These are phyloP conservation scores for Puccinia horiana DNA, from an alignment of 1,284 basidiomycete species.

Conservation along the genomic window DNA sequence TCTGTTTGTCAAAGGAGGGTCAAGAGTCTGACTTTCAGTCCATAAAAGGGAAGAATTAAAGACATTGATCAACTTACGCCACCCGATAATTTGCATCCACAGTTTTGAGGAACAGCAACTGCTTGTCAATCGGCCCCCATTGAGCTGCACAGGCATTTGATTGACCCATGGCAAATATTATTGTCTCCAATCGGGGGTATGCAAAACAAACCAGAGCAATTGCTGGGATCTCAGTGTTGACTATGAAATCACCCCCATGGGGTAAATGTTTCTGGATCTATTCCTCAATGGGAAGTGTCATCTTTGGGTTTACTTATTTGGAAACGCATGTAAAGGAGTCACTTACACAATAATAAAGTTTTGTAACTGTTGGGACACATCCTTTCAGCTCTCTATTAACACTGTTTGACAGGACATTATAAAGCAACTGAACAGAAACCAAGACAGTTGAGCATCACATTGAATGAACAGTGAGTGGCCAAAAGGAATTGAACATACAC, in stretches of 20 bases:
- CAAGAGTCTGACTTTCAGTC: not conserved
- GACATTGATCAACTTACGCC: not conserved
- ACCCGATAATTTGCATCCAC: not conserved
- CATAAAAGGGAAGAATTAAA: not conserved
- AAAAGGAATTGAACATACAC: not conserved
- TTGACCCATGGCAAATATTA: not conserved
- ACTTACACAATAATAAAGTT: not conserved
- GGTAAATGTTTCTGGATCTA: not conserved
- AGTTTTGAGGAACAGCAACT: not conserved
- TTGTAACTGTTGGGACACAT: not conserved
- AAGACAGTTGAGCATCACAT: not conserved
- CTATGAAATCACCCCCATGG: not conserved
- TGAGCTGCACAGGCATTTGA: not conserved
- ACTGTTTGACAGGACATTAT: not conserved
- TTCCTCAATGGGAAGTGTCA: too few relatives aligned
- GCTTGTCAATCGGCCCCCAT: not conserved
- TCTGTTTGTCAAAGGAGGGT: not conserved
- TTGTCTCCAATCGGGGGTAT: not conserved
- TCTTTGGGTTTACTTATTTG: too few relatives aligned
- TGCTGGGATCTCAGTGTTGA: not conserved
- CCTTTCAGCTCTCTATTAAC: not conserved
- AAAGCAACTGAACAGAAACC: not conserved
- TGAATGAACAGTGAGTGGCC: not conserved
- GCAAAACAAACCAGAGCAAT: not conserved
- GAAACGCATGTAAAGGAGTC: not conserved